These are phyloP conservation scores for Gymnopilus junonius DNA, from an alignment of 768 basidiomycete species.

Conservation along the genomic window DNA sequence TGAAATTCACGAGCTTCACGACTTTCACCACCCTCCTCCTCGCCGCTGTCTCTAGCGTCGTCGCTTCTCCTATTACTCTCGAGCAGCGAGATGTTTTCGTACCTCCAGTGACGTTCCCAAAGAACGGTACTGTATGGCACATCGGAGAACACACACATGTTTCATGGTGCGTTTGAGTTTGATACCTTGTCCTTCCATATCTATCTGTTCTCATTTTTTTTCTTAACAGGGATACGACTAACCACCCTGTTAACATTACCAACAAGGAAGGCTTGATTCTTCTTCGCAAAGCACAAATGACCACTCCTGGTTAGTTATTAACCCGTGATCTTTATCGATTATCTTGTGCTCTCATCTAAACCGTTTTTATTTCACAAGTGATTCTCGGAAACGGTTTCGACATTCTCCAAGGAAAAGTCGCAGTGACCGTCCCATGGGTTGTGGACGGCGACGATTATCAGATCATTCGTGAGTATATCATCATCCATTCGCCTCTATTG, in stretches of 20 bases:
- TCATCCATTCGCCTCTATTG: not conserved
- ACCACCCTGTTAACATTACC: conserved; percentile 49
- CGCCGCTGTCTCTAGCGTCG: conserved; percentile 8
- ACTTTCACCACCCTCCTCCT: conserved; percentile 16
- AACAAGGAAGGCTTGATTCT: conserved; percentile 46
- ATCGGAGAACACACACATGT: conserved; percentile 45
- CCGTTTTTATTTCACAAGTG: too few species aligned
- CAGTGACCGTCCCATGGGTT: conserved; percentile 40
- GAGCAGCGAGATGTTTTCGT: conserved; percentile 50
- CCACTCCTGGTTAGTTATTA: conserved; percentile 32
- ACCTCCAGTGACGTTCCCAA: conserved; percentile 45
- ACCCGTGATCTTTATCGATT: conserved; percentile 1
- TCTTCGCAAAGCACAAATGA: conserved; percentile 40
- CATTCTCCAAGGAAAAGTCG: conserved; percentile 37
- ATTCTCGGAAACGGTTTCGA: conserved; percentile 39
- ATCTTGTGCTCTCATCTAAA: too few species aligned
- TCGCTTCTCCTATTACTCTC: conserved; percentile 27
- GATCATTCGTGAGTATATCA: conserved; percentile 41
- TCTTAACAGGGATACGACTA: conserved; percentile 32
- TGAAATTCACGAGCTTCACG: conserved; percentile 24
- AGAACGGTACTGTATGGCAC: conserved; percentile 40
- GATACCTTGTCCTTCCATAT: not conserved
- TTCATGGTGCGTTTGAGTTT: conserved; percentile 42
- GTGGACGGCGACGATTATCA: conserved; percentile 37
- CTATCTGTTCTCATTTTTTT: not conserved